A percentile compares a stretch with the other conserved stretches of the same genome.
phyloP scores from a whole-genome alignment of 768 basidiomycete genomes.

The Boletus sp. region DNA sequence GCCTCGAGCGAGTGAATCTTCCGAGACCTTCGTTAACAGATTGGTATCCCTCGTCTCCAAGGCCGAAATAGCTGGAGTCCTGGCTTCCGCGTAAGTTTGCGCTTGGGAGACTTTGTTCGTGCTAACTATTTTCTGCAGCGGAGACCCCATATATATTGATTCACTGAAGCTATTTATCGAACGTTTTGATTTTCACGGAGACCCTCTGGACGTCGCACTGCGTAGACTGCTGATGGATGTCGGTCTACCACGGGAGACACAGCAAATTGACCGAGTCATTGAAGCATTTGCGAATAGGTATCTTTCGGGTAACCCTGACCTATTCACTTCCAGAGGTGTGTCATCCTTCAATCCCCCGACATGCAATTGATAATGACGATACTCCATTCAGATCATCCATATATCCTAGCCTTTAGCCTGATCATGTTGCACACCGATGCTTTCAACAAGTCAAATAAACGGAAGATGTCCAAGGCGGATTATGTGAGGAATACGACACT shows the following conservation, averaged over 20 bases:
- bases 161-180: constrained; percentile 72
- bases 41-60: constrained; percentile 65
- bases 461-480: constrained; percentile 94
- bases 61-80: constrained; percentile 73
- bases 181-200: constrained; percentile 72
- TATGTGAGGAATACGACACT: constrained; percentile 91
- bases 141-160: constrained; percentile 64
- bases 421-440: constrained; percentile 99
- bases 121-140: constrained; percentile 41
- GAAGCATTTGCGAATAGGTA: constrained; percentile 92
- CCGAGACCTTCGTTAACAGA: constrained; percentile 66
- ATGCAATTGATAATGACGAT: background rate
- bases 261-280: constrained; percentile 97
- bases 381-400: constrained; percentile 72
- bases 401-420: constrained; percentile 94
- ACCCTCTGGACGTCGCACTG: constrained; percentile 89
- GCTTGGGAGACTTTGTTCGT: background rate
- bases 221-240: constrained; percentile 90
- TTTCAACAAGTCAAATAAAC: constrained; percentile 97
- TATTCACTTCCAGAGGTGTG: constrained; percentile 78
- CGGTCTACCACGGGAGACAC: constrained; percentile 90
- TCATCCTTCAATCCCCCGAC: background rate
- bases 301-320: constrained; percentile 72
- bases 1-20: constrained; percentile 63
- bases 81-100: constrained; percentile 73